A percentile compares a stretch with the other conserved stretches of the same genome.
phyloP scores from a whole-genome alignment of 2,329 filamentous ascomycete genomes.

The Trichoderma polysporum region DNA sequence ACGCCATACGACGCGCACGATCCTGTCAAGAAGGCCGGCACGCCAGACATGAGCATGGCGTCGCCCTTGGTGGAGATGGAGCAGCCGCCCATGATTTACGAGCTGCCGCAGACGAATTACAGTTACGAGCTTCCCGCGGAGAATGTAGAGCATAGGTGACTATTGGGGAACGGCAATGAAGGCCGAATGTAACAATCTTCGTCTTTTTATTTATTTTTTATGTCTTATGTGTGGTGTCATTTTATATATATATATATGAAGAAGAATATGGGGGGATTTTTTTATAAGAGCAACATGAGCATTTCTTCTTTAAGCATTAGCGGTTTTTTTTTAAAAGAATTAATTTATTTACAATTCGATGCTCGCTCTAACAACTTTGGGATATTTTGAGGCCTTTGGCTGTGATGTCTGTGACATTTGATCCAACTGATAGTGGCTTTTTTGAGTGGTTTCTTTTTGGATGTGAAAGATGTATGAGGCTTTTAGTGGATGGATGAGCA shows the following conservation, averaged over 20 bases:
- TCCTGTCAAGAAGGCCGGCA: neutral
- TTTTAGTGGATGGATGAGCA: neutral
- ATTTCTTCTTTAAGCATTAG: constrained; percentile 3
- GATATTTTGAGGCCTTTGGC: neutral
- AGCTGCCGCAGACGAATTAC: constrained; percentile 1
- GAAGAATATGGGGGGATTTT: neutral
- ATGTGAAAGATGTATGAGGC: neutral
- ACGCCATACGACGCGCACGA: neutral
- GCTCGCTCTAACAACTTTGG: neutral
- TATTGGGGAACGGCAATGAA: neutral
- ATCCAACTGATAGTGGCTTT: neutral
- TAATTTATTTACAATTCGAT: neutral
- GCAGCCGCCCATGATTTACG: constrained; percentile 14
- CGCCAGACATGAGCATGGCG: neutral
- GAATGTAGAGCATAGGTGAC: constrained; percentile 8
- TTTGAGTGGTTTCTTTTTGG: neutral
- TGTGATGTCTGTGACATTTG: neutral
- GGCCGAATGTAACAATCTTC: neutral
- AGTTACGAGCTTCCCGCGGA: constrained; percentile 14
- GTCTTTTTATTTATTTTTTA: neutral
- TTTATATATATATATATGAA: neutral
- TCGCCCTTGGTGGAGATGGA: constrained; percentile 12
- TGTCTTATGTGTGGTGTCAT: too few species aligned
- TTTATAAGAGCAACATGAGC: neutral
- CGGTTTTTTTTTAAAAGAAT: neutral